Evolutionary conservation across 768 basidiomycete species (phyloP).

Genomic region (Rhodotorula taiwanensis): DNA sequence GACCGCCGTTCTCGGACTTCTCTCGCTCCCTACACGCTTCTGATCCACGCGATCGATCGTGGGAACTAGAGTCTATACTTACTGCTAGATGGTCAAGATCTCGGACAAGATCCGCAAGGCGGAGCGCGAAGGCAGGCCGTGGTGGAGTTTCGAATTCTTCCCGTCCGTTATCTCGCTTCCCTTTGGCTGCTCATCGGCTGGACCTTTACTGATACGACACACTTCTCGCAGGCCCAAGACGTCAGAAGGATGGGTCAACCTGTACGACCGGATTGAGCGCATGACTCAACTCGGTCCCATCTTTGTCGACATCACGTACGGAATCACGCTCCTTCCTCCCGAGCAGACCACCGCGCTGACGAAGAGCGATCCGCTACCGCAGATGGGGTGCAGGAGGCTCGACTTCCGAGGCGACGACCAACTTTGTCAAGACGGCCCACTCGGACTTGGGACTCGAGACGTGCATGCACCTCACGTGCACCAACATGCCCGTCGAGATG

Average conservation of each 20-base stretch:
- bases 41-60: too few relatives aligned
- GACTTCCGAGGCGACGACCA: slow-evolving; percentile 78
- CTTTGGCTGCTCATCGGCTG: slow-evolving; percentile 21
- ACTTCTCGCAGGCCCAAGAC: slow-evolving; percentile 12
- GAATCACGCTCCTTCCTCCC: not conserved
- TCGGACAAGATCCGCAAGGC: slow-evolving; percentile 86
- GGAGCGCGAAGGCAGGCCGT: slow-evolving; percentile 72
- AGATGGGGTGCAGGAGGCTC: slow-evolving; percentile 98
- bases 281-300: slow-evolving; percentile 93
- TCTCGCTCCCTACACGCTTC: too few relatives aligned
- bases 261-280: slow-evolving; percentile 95
- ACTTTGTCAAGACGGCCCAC: slow-evolving; percentile 72
- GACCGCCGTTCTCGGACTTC: too few relatives aligned
- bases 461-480: slow-evolving; percentile 98
- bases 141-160: slow-evolving; percentile 99
- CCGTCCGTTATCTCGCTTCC: slow-evolving; percentile 60
- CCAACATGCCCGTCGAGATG: slow-evolving; percentile 94
- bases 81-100: slow-evolving; percentile 51
- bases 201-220: not conserved
- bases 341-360: not conserved
- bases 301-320: slow-evolving; percentile 98
- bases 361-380: slow-evolving; percentile 1
- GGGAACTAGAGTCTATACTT: not conserved
- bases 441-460: slow-evolving; percentile 80
- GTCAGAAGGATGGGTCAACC: slow-evolving; percentile 77